phyloP scores from a whole-genome alignment of 805 yeast genomes.

The Ogataea saltuana region DNA sequence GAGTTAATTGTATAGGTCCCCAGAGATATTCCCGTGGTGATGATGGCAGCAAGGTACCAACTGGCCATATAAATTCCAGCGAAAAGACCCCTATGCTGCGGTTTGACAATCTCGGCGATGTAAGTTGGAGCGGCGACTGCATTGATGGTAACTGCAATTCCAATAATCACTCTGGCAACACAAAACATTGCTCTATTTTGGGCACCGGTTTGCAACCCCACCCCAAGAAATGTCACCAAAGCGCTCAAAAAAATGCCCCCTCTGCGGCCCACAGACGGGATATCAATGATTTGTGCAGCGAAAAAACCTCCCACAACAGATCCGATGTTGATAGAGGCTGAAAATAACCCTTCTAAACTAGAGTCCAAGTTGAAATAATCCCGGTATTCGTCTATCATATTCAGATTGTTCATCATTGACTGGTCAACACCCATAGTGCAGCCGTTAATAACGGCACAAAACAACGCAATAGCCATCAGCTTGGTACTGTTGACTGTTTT shows the following conservation, averaged over 20 bases:
- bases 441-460: constrained; percentile 29
- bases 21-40: constrained; percentile 33
- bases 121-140: constrained; percentile 38
- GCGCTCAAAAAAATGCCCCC: constrained; percentile 32
- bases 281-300: constrained; percentile 27
- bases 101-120: constrained; percentile 37
- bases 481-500: constrained; percentile 16
- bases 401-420: constrained; percentile 30
- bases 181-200: constrained; percentile 39
- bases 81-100: constrained; percentile 33
- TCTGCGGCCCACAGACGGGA: constrained; percentile 32
- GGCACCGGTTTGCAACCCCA: constrained; percentile 41
- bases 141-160: constrained; percentile 37
- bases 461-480: constrained; percentile 25
- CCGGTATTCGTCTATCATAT: constrained; percentile 28
- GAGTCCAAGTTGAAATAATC: constrained; percentile 28
- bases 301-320: constrained; percentile 31
- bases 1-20: constrained; percentile 28
- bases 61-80: constrained; percentile 32
- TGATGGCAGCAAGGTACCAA: constrained; percentile 33
- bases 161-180: constrained; percentile 39
- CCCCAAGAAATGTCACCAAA: constrained; percentile 34
- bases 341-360: constrained; percentile 27
- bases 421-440: constrained; percentile 33
- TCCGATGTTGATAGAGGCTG: constrained; percentile 32